Conservation (phyloP, 2,329 filamentous ascomycete genomes). For the Beauveria sp. region DNA sequence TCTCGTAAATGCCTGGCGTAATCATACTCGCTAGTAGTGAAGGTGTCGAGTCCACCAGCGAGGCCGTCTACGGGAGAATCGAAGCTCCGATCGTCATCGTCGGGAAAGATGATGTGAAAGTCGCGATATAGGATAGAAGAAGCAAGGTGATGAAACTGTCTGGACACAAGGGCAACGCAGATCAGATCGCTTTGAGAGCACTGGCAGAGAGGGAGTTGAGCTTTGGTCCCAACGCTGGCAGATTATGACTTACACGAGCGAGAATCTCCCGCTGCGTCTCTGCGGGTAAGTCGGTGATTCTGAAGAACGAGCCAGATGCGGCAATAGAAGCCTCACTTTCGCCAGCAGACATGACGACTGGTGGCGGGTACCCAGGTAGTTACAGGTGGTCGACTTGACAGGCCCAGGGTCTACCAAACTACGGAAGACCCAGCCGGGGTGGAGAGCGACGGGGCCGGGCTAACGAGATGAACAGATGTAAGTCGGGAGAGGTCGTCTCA, state of each 20-base stretch:
- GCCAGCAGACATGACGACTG: conserved; percentile 28
- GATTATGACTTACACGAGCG: conserved; percentile 32
- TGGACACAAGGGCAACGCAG: conserved; percentile 50
- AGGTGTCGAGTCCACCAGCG: conserved; percentile 51
- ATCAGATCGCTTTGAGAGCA: conserved; percentile 47
- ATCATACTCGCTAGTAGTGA: conserved; percentile 56
- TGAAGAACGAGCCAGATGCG: conserved; percentile 13
- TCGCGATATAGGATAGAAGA: conserved; percentile 51
- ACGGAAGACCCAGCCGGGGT: conserved; percentile 11
- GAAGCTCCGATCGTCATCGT: conserved; percentile 45
- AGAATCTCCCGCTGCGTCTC: conserved; percentile 44
- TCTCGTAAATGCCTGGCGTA: conserved; percentile 52
- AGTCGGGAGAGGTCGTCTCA: neutral
- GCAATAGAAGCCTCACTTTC: conserved; percentile 21
- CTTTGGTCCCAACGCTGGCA: neutral
- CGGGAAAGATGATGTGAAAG: conserved; percentile 55
- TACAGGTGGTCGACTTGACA: neutral
- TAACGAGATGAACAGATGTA: neutral
- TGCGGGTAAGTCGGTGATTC: conserved; percentile 36
- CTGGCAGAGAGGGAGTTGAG: conserved; percentile 24
- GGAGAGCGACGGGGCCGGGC: neutral
- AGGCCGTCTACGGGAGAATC: conserved; percentile 50
- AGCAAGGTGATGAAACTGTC: conserved; percentile 49
- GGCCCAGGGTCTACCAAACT: conserved; percentile 3
- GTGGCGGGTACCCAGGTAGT: conserved; percentile 3